phyloP scores from a whole-genome alignment of 148 eudicot genomes.

The Vaccinium myrtillus region DNA sequence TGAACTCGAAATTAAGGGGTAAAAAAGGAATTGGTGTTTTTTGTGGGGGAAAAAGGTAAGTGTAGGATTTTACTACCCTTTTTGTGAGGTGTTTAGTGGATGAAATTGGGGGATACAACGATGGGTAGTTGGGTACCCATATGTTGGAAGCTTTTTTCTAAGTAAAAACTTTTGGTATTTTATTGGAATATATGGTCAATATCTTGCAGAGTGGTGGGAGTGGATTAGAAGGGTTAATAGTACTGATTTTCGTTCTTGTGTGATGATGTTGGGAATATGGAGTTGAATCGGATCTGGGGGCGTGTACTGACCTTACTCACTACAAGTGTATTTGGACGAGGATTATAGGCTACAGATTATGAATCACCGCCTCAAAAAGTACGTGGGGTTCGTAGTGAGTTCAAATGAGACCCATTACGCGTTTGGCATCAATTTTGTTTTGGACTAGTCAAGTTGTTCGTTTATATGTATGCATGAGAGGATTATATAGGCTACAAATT shows the following conservation, averaged over 20 bases:
- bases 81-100: conserved; percentile 21
- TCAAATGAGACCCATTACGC: too few relatives aligned
- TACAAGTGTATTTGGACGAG: too few relatives aligned
- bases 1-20: conserved; percentile 17
- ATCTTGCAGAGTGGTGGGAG: conserved; percentile 32
- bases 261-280: conserved; percentile 28
- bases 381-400: too few relatives aligned
- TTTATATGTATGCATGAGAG: too few relatives aligned
- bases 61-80: conserved; percentile 13
- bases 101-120: conserved; percentile 25
- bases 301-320: too few relatives aligned
- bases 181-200: conserved; percentile 31
- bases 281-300: not conserved
- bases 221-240: conserved; percentile 13
- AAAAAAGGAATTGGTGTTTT: conserved; percentile 17
- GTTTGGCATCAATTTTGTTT: too few relatives aligned
- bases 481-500: too few relatives aligned
- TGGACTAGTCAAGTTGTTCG: too few relatives aligned
- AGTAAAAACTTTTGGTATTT: conserved; percentile 34
- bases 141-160: conserved; percentile 39
- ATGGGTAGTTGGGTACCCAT: conserved; percentile 24
- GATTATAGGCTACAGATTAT: too few relatives aligned
- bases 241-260: conserved; percentile 22
- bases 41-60: conserved; percentile 5
- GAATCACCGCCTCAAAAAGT: too few relatives aligned